phyloP scores from a whole-genome alignment of 139 green algal species.

The Yamagishiella unicocca region DNA sequence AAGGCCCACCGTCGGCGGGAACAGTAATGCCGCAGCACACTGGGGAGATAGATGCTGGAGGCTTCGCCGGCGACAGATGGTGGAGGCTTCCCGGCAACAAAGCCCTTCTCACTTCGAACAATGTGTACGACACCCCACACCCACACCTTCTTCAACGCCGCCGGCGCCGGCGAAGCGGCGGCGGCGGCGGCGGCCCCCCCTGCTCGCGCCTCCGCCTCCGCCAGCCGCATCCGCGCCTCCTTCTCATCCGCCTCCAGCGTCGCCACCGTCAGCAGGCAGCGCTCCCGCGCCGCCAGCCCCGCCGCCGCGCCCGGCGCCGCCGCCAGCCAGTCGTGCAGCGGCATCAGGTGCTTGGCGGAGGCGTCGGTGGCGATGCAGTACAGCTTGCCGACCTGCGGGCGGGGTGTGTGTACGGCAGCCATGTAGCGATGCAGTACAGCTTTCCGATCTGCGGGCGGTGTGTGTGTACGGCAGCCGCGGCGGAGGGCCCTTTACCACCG shows the following conservation, averaged over 20 bases:
- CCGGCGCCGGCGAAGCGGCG: neutral
- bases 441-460: neutral
- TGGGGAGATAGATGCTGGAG: too few relatives aligned
- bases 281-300: slow-evolving; percentile 35
- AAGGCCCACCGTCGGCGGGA: too few relatives aligned
- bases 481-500: too few relatives aligned
- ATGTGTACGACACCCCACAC: neutral
- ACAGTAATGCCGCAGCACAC: too few relatives aligned
- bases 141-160: slow-evolving; percentile 6
- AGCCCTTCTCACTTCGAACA: too few relatives aligned
- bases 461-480: too few relatives aligned
- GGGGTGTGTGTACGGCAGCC: neutral
- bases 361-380: slow-evolving; percentile 33
- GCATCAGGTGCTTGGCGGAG: slow-evolving; percentile 28
- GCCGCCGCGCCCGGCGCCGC: neutral
- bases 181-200: neutral
- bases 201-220: neutral
- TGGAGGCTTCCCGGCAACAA: too few relatives aligned
- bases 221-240: neutral
- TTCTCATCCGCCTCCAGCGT: slow-evolving; percentile 21
- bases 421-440: slow-evolving; percentile 26
- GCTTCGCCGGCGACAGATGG: too few relatives aligned
- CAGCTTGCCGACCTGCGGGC: slow-evolving; percentile 3
- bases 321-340: slow-evolving; percentile 46
- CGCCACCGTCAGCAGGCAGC: slow-evolving; percentile 40